Conservation (phyloP, 148 eudicot genomes). For the Persicaria maculosa region DNA sequence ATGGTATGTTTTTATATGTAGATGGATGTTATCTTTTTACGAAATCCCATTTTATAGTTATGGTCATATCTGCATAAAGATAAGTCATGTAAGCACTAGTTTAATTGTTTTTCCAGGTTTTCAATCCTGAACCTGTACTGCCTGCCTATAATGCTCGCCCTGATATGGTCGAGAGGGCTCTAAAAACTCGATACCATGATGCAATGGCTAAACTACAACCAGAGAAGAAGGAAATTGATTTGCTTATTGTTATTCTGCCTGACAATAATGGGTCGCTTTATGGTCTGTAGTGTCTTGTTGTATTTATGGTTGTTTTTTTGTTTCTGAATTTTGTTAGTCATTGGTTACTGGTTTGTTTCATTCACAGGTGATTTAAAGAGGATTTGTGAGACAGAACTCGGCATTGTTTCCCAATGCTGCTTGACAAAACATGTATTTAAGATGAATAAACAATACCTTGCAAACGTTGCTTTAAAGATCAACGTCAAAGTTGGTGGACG, state of each 20-base stretch:
- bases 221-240: slow-evolving; percentile 45
- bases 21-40: neutral
- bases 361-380: slow-evolving; percentile 61
- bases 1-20: slow-evolving; percentile 34
- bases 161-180: slow-evolving; percentile 60
- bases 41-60: too few species aligned
- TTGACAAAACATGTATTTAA: slow-evolving; percentile 61
- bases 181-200: slow-evolving; percentile 50
- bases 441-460: slow-evolving; percentile 61
- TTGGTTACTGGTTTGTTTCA: neutral
- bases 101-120: slow-evolving; percentile 39
- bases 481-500: slow-evolving; percentile 80
- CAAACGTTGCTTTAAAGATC: slow-evolving; percentile 64
- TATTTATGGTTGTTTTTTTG: neutral
- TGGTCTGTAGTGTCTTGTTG: slow-evolving; percentile 35
- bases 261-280: slow-evolving; percentile 81
- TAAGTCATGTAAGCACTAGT: too few species aligned
- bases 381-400: slow-evolving; percentile 90
- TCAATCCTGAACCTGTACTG: slow-evolving; percentile 53
- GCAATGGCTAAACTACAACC: slow-evolving; percentile 47
- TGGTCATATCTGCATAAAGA: too few species aligned
- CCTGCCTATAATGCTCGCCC: slow-evolving; percentile 49
- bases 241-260: slow-evolving; percentile 68
- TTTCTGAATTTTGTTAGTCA: neutral
- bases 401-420: slow-evolving; percentile 79